phyloP scores from a whole-genome alignment of 2,329 filamentous ascomycete genomes.

The Xylariales sp. region DNA sequence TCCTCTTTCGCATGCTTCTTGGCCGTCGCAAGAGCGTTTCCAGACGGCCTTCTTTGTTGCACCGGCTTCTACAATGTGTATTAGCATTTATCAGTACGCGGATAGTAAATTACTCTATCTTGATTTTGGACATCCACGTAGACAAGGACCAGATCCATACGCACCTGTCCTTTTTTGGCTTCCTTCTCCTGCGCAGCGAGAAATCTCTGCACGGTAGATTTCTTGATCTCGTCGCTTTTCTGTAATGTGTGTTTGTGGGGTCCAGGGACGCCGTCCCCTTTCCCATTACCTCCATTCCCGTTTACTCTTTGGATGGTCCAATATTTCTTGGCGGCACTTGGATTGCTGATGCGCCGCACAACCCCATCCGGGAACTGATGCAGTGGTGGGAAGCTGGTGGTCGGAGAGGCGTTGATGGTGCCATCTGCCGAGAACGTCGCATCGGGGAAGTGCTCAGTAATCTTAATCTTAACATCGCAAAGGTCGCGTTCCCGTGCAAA shows the following conservation, averaged over 20 bases:
- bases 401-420: slow-evolving; percentile 38
- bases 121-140: background rate
- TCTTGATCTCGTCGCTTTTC: slow-evolving; percentile 83
- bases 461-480: slow-evolving; percentile 90
- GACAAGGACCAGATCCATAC: slow-evolving; percentile 41
- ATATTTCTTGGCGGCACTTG: slow-evolving; percentile 62
- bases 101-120: background rate
- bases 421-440: slow-evolving; percentile 52
- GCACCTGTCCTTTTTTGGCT: slow-evolving; percentile 69
- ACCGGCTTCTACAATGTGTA: slow-evolving; percentile 69
- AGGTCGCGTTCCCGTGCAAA: slow-evolving; percentile 79
- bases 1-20: slow-evolving; percentile 76
- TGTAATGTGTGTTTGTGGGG: slow-evolving; percentile 80
- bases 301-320: slow-evolving; percentile 84
- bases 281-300: slow-evolving; percentile 78
- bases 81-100: slow-evolving; percentile 8
- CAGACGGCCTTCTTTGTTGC: slow-evolving; percentile 75
- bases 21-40: slow-evolving; percentile 74
- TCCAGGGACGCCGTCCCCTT: slow-evolving; percentile 74
- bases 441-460: slow-evolving; percentile 80
- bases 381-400: slow-evolving; percentile 40
- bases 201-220: slow-evolving; percentile 78
- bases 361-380: slow-evolving; percentile 43
- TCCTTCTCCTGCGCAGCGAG: slow-evolving; percentile 74
- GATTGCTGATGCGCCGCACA: slow-evolving; percentile 54